A percentile compares a stretch with the other conserved stretches of the same genome.
Conservation (phyloP, 2,329 filamentous ascomycete species). For the Pyrenophora seminiperda region DNA sequence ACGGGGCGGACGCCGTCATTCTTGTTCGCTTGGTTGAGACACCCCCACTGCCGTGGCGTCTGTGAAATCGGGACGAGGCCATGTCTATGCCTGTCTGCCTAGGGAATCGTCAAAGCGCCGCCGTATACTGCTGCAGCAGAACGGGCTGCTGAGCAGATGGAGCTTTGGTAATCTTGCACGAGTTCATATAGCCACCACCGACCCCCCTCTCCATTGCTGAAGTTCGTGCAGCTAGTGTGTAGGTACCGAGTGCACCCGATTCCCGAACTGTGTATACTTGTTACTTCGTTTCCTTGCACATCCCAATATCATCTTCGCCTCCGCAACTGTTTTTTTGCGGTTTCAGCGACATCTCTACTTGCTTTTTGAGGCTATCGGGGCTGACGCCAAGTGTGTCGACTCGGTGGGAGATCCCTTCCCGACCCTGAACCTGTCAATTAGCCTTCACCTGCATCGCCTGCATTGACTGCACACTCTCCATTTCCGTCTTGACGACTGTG, state of each 20-base stretch:
- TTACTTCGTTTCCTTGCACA: constrained; percentile 1
- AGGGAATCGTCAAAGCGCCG: constrained; percentile 19
- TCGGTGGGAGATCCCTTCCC: constrained; percentile 11
- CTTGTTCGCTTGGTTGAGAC: constrained; percentile 25
- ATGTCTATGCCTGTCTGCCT: constrained; percentile 14
- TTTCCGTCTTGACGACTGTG: constrained; percentile 26
- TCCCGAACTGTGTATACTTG: constrained; percentile 4
- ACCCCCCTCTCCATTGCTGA: constrained; percentile 15
- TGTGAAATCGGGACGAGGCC: constrained; percentile 4
- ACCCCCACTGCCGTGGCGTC: constrained; percentile 38
- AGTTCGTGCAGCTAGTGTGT: constrained; percentile 4
- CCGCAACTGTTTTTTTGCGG: constrained; percentile 1
- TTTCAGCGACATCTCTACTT: constrained; percentile 18
- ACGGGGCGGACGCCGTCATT: constrained; percentile 7
- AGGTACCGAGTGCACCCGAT: constrained; percentile 2
- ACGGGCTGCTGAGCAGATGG: background rate
- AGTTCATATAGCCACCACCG: constrained; percentile 23
- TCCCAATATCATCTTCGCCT: background rate
- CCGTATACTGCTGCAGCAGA: constrained; percentile 3
- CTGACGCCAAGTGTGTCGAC: constrained; percentile 30
- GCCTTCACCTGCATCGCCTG: constrained; percentile 16
- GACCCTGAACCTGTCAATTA: constrained; percentile 27
- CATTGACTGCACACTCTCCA: constrained; percentile 26
- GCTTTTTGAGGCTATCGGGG: constrained; percentile 13
- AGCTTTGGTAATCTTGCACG: constrained; percentile 8